Evolutionary conservation across 306 rosid species (phyloP), one percentile per base, ranked within the genome.

Genomic region (Cucurbita moschata): DNA sequence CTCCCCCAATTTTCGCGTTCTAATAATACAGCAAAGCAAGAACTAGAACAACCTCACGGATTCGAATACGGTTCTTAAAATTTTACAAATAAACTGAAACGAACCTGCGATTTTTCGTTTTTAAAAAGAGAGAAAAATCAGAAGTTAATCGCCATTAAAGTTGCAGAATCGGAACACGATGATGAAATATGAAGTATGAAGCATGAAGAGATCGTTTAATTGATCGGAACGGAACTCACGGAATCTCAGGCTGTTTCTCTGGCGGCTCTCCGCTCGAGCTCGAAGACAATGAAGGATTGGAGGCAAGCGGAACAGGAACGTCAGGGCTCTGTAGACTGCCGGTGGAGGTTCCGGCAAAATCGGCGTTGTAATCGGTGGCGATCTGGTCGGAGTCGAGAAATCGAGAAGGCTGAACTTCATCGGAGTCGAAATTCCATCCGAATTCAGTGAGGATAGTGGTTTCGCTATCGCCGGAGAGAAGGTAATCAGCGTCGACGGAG

Each of bases 181-280:
- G 37, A 56, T 19, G 30, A 49, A 11, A 4, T 14, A 53, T 4
- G 57, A 16, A 61, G 52, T 0, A 30, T 30, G 35, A 30, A 30
- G 35, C 71, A 52, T 58, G 7, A 40, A 40, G 44, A 8, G 7
- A 43, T 82, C 40, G 40, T 30, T 54, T 58, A 64, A 78, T 82
- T 76, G 77, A 67, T 88, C 53, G 40, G 58, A 79, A 11, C 79
- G 76, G 75, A 63, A 90, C 99, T 94, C 98, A 94, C 98, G 89
- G 87, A 76, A 59, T 89, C 84, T 90, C 86, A 49, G 88, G 79
- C 60, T 75, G 89, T 67, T 87, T 88, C 47, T 94, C 98, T 26
- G 87, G 82, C 58, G n/a, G 95, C 76, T 94, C 97, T 50, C 89
- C 98, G 75, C 91, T 94, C 62, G 98, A 87, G 81, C 89, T 87